Evolutionary conservation across 2,329 filamentous ascomycete species (phyloP).

Genomic region (Arthrobotrys musiformis): DNA sequence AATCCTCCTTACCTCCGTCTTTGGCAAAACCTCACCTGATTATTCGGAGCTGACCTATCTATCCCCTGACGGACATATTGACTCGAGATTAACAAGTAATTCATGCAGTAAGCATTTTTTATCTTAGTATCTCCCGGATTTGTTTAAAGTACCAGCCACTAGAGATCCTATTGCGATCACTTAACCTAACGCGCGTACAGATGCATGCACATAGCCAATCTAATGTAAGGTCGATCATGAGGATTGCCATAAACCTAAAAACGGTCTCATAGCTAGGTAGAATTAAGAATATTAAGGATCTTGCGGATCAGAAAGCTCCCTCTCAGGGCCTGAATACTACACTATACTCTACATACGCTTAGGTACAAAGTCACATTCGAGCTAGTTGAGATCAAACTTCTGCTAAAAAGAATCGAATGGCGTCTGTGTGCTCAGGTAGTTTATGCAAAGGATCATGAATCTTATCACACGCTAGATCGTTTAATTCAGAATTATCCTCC

Average conservation of each 20-base stretch:
- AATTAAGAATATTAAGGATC: not conserved
- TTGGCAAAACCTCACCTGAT: slow-evolving; percentile 10
- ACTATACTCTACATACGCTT: no score
- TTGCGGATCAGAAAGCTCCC: slow-evolving; percentile 9
- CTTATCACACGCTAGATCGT: slow-evolving; percentile 35
- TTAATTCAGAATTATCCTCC: not conserved
- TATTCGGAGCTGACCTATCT: slow-evolving; percentile 3
- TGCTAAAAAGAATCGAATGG: not conserved
- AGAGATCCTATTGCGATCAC: slow-evolving; percentile 19
- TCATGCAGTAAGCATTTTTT: slow-evolving; percentile 30
- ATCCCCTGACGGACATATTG: not conserved
- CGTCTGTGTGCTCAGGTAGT: not conserved
- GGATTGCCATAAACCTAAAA: slow-evolving; percentile 8
- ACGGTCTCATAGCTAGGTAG: slow-evolving; percentile 2
- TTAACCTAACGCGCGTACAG: slow-evolving; percentile 33
- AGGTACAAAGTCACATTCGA: not conserved
- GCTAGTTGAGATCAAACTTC: not conserved
- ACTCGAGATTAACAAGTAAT: slow-evolving; percentile 12
- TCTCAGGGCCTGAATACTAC: no score
- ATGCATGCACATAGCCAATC: slow-evolving; percentile 51
- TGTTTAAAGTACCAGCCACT: slow-evolving; percentile 35
- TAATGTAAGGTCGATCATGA: slow-evolving; percentile 50
- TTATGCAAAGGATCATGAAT: slow-evolving; percentile 21
- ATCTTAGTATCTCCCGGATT: slow-evolving; percentile 30
- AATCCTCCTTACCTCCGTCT: not conserved